Percentiles rank a stretch among this genome's conserved stretches.
Conservation (phyloP, 768 basidiomycete genomes). For the Obba rivulosa region DNA sequence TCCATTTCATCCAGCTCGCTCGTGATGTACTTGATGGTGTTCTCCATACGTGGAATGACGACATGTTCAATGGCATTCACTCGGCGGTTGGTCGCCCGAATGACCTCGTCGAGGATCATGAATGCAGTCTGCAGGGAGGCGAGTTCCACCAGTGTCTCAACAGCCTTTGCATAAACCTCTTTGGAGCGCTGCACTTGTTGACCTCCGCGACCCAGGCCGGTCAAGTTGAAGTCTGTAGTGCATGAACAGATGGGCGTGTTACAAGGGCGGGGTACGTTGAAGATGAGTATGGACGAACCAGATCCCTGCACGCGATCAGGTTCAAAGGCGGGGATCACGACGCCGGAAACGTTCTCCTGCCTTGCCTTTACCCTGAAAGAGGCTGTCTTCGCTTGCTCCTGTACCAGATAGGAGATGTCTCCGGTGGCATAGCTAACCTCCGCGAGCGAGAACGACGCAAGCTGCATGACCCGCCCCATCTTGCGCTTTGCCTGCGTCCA, state of each 20-base stretch:
- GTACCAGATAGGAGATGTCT: conserved; percentile 96
- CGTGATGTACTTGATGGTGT: conserved; percentile 96
- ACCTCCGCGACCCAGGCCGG: conserved; percentile 93
- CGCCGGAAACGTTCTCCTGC: conserved; percentile 98
- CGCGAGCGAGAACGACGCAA: conserved; percentile 97
- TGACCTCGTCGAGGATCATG: conserved; percentile 97
- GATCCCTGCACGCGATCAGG: conserved; percentile 81
- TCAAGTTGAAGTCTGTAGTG: conserved; percentile 84
- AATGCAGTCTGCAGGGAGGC: conserved; percentile 97
- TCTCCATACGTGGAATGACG: conserved; percentile 90
- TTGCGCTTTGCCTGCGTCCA: conserved; percentile 84
- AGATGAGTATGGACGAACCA: conserved; percentile 38
- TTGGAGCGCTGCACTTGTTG: conserved; percentile 94
- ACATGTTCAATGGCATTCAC: conserved; percentile 99
- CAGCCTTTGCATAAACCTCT: conserved; percentile 96
- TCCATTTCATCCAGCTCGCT: conserved; percentile 99
- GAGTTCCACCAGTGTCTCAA: conserved; percentile 95
- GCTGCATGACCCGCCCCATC: conserved; percentile 98
- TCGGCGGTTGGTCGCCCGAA: conserved; percentile 96
- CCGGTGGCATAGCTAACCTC: conserved; percentile 98
- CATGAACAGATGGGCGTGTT: not conserved
- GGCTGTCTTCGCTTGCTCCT: conserved; percentile 89
- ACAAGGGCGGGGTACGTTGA: not conserved
- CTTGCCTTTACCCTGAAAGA: conserved; percentile 90
- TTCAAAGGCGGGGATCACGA: conserved; percentile 93